Evolutionary conservation across 495 filamentous ascomycete genomes (phyloP), one percentile per base, ranked within the genome.

Genomic region (Neurospora sp.): DNA sequence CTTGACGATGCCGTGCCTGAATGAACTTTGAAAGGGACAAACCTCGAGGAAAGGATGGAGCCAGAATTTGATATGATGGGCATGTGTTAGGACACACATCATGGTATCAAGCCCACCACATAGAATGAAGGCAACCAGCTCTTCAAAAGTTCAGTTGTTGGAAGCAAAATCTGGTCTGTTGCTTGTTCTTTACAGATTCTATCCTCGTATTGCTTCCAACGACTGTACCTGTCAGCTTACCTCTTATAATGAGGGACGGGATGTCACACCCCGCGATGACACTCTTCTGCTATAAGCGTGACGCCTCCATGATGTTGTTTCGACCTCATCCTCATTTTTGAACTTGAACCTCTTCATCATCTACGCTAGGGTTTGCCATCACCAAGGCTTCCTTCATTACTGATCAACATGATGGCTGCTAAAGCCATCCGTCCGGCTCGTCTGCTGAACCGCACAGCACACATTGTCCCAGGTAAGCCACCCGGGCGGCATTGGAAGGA

Each of bases 391-490:
- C 6, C 23, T 62, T 35, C 12, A 62, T 6, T 16, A 35, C 27
- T 62, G 54, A 62, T 62, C 27, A 35, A 31, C 54, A 62, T 62
- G 54, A 62, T 62, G 54, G 54, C 54, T 62, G 12, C 54, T 62
- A 31, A 62, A 31, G 54, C 70, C 59, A 37, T 76, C n/a, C 59
- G 69, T 7, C 75, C 76, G 18, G 79, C 79, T 18, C 69, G 74
- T 5, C 66, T 80, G 38, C 0, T 80, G 39, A 79, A 72, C 70
- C 75, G 71, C 12, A 73, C 27, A 70, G 27, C 74, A 11, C 76
- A 80, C 75, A 70, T 78, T 3, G 35, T 80, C 12, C 79, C 77
- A 35, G 79, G 79, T 78, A 72, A 7, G 78, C n/a, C 16, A 20
- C 23, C 44, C 8, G 42, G n/a, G n/a, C n/a, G n/a, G 10, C 39